Base-by-base conservation (phyloP, 2,329 filamentous ascomycete species). In the Septoria petroselini region DNA sequence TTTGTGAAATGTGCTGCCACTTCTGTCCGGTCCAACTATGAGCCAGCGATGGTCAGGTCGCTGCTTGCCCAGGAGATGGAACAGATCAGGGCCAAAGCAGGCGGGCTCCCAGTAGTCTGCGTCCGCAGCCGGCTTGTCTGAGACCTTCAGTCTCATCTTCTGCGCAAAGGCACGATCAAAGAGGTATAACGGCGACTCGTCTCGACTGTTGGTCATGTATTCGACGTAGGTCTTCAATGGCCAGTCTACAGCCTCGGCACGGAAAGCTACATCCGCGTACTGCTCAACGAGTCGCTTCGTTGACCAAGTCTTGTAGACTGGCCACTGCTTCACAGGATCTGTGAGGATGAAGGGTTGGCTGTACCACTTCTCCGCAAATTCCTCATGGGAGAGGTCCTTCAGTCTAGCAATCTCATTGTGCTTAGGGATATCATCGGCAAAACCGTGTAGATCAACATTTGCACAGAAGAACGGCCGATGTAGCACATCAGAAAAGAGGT, bases 161-260 rank as follows among this genome's bases (percentile, higher is more conserved):
- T 90, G 82, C 1, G 83, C 88, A 64, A 97, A 97, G 17, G 76
- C 79, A 50, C 85, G 81, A 67, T 97, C 93, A 67, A 97, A 97
- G 25, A 97, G 79, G 66, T 97, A 97, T 1, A 97, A 71, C 0
- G 91, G 91, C 54, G 86, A 91, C 70, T 97, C 93, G 31, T 57
- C 53, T 14, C 72, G 72, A 65, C 81, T 91, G 65, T 86, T 78
- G 34, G 76, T 73, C 85, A 96, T 88, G 69, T 97, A 98, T 37
- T 82, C 75, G 55, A 84, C 74, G 67, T 97, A 97, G 0, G 81
- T 86, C n/a, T 77, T 74, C 55, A 95, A 79, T 0, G 84, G 81
- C 91, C 91, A 97, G 70, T 96, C 89, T 4, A 97, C 91, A 0
- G 90, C 86, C 75, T 97, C 93, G 7, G 91, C 91, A 33, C 89